Conservation (phyloP, 164 flowering plant species). For the Stephania cephalantha region DNA sequence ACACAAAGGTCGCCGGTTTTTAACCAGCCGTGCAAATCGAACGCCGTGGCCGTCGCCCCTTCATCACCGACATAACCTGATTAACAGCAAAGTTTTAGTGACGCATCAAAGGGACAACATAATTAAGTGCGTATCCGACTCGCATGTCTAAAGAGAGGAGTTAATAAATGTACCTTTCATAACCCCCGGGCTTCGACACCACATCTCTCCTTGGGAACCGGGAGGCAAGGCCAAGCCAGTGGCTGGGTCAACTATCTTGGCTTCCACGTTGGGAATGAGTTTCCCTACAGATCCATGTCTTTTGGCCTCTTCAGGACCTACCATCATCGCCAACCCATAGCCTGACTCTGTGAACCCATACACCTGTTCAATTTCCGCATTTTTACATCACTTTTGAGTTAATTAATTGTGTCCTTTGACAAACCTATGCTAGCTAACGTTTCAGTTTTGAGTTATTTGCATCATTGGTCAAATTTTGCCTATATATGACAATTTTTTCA, state of each 20-base stretch:
- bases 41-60: constrained; percentile 62
- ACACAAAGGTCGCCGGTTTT: constrained; percentile 94
- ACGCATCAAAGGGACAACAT: too few relatives aligned
- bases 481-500: too few relatives aligned
- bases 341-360: constrained; percentile 72
- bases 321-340: constrained; percentile 35
- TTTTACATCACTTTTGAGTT: too few relatives aligned
- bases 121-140: too few relatives aligned
- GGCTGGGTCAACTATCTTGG: constrained; percentile 75
- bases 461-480: too few relatives aligned
- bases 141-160: too few relatives aligned
- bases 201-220: constrained; percentile 73
- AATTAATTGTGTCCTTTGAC: too few relatives aligned
- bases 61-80: constrained; percentile 84
- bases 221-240: constrained; percentile 68
- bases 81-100: neutral
- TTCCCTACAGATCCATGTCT: constrained; percentile 55
- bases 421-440: too few relatives aligned
- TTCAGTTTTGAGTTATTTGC: too few relatives aligned
- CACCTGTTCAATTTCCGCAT: constrained; percentile 31
- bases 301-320: constrained; percentile 37
- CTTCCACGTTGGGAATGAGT: constrained; percentile 46
- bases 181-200: constrained; percentile 68
- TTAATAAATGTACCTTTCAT: constrained; percentile 59
- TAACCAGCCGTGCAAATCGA: constrained; percentile 84